A percentile compares a stretch with the other conserved stretches of the same genome.
Conservation (phyloP, 2,329 filamentous ascomycete genomes). For the Dothiorella sarmentorum region DNA sequence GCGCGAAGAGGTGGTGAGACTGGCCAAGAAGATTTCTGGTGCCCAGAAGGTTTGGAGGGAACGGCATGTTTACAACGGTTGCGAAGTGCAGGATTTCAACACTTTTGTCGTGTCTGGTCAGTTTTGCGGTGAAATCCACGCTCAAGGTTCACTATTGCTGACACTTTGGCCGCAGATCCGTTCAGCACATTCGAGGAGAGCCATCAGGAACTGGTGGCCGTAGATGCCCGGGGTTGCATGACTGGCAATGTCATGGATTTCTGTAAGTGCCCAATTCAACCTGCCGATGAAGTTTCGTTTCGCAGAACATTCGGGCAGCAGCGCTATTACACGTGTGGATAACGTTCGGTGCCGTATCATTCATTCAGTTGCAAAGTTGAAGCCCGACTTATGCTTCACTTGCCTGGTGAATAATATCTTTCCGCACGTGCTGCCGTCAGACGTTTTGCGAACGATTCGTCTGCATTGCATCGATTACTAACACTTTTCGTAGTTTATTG, state of each 20-base stretch:
- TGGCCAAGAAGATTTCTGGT: conserved; percentile 62
- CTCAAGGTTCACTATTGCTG: conserved; percentile 24
- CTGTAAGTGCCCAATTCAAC: conserved; percentile 45
- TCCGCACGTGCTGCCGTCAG: neutral
- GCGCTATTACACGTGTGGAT: neutral
- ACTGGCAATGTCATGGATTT: conserved; percentile 84
- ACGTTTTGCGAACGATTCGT: neutral
- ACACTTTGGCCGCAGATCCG: conserved; percentile 48
- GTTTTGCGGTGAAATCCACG: conserved; percentile 26
- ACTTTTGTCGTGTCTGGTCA: conserved; percentile 72
- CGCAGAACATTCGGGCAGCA: neutral
- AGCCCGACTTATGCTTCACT: neutral
- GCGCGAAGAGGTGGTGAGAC: conserved; percentile 62
- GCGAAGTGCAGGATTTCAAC: conserved; percentile 66
- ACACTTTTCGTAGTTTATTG: conserved; percentile 57
- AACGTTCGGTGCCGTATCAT: neutral
- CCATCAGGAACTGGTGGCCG: conserved; percentile 67
- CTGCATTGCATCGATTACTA: neutral
- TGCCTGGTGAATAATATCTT: neutral
- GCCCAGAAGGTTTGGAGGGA: conserved; percentile 76
- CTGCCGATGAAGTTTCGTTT: neutral
- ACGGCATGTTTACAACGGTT: conserved; percentile 54
- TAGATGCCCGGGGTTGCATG: conserved; percentile 66
- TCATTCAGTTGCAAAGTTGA: neutral
- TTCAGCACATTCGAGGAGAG: conserved; percentile 70